A percentile compares a stretch with the other conserved stretches of the same genome.
phyloP scores from a whole-genome alignment of 257 asterid genomes.

The Echium plantagineum region DNA sequence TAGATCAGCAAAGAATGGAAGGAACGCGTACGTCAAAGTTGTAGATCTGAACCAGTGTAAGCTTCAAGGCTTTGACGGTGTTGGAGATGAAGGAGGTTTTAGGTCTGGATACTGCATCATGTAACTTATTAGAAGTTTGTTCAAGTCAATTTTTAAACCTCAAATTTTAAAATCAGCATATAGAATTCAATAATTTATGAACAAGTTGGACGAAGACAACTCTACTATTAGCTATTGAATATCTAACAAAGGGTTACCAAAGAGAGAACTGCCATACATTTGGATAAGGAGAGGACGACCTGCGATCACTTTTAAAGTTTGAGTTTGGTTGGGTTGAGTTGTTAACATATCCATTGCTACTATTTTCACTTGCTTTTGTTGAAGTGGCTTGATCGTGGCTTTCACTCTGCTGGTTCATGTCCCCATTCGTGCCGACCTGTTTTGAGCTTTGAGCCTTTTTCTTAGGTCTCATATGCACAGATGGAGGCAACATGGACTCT shows the following conservation, averaged over 20 bases:
- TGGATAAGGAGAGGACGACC: conserved; percentile 65
- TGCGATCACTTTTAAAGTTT: conserved; percentile 21
- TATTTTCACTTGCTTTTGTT: conserved; percentile 18
- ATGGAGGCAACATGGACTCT: conserved; percentile 72
- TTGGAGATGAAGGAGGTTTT: conserved; percentile 84
- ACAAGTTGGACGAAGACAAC: neutral
- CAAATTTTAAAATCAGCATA: conserved; percentile 1
- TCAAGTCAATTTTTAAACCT: neutral
- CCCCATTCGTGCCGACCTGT: conserved; percentile 26
- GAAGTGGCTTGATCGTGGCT: conserved; percentile 14
- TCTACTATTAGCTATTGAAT: too few species aligned
- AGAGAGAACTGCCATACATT: conserved; percentile 39
- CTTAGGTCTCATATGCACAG: conserved; percentile 58
- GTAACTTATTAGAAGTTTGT: conserved; percentile 9
- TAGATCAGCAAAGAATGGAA: neutral
- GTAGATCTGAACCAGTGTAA: conserved; percentile 15
- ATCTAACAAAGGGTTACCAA: neutral
- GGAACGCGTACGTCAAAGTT: neutral
- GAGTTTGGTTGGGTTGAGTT: conserved; percentile 17
- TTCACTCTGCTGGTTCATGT: conserved; percentile 12
- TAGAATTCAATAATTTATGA: neutral
- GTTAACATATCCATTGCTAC: conserved; percentile 21
- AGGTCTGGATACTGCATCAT: conserved; percentile 72
- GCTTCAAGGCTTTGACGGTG: conserved; percentile 58
- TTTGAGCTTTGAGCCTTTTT: conserved; percentile 30